Base-by-base conservation (phyloP, 2,329 filamentous ascomycete genomes). In the Fusarium continuum region DNA sequence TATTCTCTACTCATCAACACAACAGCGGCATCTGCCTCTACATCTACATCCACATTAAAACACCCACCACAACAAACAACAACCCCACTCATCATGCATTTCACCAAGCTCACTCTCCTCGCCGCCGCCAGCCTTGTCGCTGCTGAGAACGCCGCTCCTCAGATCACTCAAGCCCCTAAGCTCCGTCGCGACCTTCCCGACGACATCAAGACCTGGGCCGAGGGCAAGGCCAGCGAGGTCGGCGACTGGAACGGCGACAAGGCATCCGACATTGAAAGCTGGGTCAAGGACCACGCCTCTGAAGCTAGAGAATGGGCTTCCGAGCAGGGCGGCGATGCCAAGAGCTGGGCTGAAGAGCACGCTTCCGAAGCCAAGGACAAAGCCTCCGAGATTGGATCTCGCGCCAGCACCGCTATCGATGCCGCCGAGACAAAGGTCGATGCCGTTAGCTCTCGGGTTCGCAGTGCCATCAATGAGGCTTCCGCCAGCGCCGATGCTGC, bases 101-200 rank as follows among this genome's bases (percentile, higher is more conserved):
- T 65, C 68, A 54, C 56, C 41, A 69, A 72, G 56, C 23, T 70
- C 58, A 38, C 56, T 16, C 39, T 72, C 11, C 50, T 72, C 39
- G 44, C 70, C 13, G 22, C 54, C 16, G 69, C 68, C 34, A 51
- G 63, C 53, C 41, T 70, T 36, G 68, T 51, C 32, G 69, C 69
- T 32, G 69, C 53, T 25, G 39, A 50, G 9, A 6, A 43, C 32
- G 46, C 54, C 17, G 5, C 52, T 9, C 52, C 60, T 17, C 29
- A 54, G 5, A 57, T 66, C 61, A 70, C 68, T 3, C 28, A 49
- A 2, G 40, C 53, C 6, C 55, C 66, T 11, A 49, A 53, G 19
- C 53, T 54, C 36, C 34, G 25, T 6, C 70, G 70, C 34, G 65
- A 66, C 34, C 29, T 69, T 41, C 43, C 52, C 47, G 64, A 70